Percentiles rank a stretch among this genome's conserved stretches.
Evolutionary conservation across 495 filamentous ascomycete species (phyloP).

Genomic region (Lentithecium fluviatile): DNA sequence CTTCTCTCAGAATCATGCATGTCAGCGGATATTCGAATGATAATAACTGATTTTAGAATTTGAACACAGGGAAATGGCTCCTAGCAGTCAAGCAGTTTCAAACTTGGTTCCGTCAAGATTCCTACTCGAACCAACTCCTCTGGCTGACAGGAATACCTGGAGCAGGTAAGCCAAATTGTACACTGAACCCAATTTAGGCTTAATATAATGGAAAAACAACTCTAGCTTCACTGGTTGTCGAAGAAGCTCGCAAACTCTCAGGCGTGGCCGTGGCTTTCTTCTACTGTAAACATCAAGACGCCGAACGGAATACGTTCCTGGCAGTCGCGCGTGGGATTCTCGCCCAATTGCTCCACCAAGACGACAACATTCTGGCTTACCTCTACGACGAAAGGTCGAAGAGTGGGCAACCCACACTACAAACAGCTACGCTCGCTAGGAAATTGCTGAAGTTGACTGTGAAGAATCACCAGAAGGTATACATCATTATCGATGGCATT

Average conservation of each 20-base stretch:
- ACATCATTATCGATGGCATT: constrained; percentile 29
- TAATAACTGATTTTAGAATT: constrained; percentile 6
- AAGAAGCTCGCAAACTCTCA: constrained; percentile 8
- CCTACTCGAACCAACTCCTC: background rate
- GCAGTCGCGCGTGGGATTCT: constrained; percentile 16
- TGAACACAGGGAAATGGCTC: constrained; percentile 22
- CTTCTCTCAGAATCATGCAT: no score
- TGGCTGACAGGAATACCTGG: constrained; percentile 26
- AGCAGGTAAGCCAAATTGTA: constrained; percentile 18
- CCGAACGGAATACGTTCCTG: constrained; percentile 14
- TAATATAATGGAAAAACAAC: constrained; percentile 31
- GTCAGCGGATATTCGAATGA: no score
- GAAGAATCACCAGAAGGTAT: constrained; percentile 14
- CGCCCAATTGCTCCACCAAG: constrained; percentile 13
- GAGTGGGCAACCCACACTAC: constrained; percentile 22
- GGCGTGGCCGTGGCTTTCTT: constrained; percentile 8
- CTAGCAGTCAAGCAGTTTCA: background rate
- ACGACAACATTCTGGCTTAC: constrained; percentile 11
- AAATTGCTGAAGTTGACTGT: constrained; percentile 9
- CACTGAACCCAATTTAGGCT: background rate
- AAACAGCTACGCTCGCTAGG: background rate
- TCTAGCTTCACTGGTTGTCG: constrained; percentile 30
- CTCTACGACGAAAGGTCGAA: constrained; percentile 9
- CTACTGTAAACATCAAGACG: constrained; percentile 30
- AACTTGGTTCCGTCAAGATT: constrained; percentile 15